Evolutionary conservation across 2,329 filamentous ascomycete genomes (phyloP), one percentile per base, ranked within the genome.

Genomic region (Hypoxylon sp.): DNA sequence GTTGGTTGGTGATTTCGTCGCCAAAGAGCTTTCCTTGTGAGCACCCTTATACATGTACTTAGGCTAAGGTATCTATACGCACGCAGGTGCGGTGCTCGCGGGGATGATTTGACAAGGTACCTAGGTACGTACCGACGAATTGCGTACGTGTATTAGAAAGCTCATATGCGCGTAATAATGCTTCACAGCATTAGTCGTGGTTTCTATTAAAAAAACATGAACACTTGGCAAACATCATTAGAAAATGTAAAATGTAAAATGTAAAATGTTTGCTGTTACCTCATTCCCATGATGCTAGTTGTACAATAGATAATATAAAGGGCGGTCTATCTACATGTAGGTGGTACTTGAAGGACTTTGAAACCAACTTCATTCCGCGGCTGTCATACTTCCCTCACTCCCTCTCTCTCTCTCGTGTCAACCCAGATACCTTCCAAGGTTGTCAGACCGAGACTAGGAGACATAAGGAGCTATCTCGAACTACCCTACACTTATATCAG

Each of bases 21-120:
- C 47, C 31, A 63, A 48, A 50, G 55, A 47, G 35, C 17, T 44
- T 26, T 50, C 47, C 47, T 17, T 60, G 35, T 48, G 51, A 29
- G 47, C 35, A 52, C 26, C 58, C 52, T 58, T 58, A 58, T 63
- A 22, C 19, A 22, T 22, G 19, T 22, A 63, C 53, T 47, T 63
- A 67, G 64, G 46, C 59, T 63, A 59, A 59, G 54, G 54, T 67
- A 44, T 17, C 39, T 44, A 39, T 60, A 10, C 47, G 2, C 22
- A 26, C 13, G 35, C 14, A 14, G 35, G 8, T 31, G 29, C 24
- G 35, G 8, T 31, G 29, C 24, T 19, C 35, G 26, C 19, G 39
- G 29, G 29, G 48, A 53, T 61, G 37, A 54, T 39, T 59, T n/a
- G 31, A 59, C 19, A 50, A 48, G 17, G 29, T 60, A 51, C 35